These are phyloP conservation scores for Nicotiana obtusifolia DNA, from an alignment of 257 asterid species.

Conservation along the genomic window DNA sequence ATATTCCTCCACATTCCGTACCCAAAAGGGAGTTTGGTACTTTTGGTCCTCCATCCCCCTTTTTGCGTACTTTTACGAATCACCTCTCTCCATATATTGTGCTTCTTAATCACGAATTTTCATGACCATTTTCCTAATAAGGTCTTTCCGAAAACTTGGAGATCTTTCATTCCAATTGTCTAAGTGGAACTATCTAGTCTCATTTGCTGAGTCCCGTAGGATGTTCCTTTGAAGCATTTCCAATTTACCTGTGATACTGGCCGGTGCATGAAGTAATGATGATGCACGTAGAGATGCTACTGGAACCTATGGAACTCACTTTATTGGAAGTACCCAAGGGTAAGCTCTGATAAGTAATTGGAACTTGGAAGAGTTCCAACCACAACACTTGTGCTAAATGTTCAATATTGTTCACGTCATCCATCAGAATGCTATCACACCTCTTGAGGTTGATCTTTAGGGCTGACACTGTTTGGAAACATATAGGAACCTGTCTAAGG, in stretches of 20 bases:
- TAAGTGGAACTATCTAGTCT: background rate
- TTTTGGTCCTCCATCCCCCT: background rate
- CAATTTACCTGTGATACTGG: background rate
- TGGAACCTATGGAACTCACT: too few relatives aligned
- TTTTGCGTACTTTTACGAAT: too few relatives aligned
- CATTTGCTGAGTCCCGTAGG: background rate
- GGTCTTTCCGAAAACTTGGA: background rate
- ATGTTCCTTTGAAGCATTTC: background rate
- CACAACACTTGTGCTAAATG: background rate
- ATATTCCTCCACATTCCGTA: background rate
- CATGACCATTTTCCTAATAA: background rate
- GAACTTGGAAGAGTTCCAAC: background rate
- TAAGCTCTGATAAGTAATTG: background rate
- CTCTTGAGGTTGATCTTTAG: background rate
- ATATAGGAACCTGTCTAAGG: background rate
- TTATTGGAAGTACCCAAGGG: background rate
- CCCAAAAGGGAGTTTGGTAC: background rate
- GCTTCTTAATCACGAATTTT: background rate
- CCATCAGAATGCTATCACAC: background rate
- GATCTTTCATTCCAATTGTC: background rate
- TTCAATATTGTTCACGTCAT: background rate
- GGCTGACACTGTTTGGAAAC: background rate
- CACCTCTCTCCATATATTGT: background rate
- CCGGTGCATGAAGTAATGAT: background rate
- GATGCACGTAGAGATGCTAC: too few relatives aligned